phyloP scores from a whole-genome alignment of 345 rosid genomes.

The Eucalyptus marginata region DNA sequence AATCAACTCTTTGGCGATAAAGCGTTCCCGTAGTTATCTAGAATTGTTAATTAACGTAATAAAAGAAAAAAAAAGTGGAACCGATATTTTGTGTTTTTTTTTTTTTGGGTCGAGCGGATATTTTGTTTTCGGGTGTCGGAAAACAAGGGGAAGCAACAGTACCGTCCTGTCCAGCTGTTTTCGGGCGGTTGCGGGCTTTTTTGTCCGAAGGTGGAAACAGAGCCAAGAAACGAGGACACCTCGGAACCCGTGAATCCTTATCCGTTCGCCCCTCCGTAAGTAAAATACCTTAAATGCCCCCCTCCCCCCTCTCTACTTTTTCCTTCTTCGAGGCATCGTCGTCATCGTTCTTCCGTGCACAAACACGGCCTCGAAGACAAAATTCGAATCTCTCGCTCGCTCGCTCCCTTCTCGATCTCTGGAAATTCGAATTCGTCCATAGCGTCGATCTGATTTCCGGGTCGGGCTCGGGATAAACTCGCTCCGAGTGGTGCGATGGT shows the following conservation, averaged over 20 bases:
- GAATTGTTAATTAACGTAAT: background rate
- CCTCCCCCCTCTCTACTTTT: background rate
- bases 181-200: background rate
- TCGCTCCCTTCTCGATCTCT: background rate
- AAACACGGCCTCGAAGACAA: background rate
- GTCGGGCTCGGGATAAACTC: background rate
- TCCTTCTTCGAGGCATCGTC: background rate
- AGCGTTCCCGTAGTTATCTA: background rate
- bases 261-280: background rate
- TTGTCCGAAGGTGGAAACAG: background rate
- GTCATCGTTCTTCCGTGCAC: background rate
- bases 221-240: background rate
- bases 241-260: background rate
- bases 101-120: no score
- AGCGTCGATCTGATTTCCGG: background rate
- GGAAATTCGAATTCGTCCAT: background rate
- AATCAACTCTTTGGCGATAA: background rate
- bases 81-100: background rate
- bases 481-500: rapidly evolving
- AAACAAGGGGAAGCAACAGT: background rate
- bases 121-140: background rate
- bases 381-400: background rate
- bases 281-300: background rate
- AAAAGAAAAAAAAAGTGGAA: background rate
- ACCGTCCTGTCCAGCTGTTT: background rate